Base-by-base conservation (phyloP, 2,329 filamentous ascomycete genomes). In the Spiromastix sp. region DNA sequence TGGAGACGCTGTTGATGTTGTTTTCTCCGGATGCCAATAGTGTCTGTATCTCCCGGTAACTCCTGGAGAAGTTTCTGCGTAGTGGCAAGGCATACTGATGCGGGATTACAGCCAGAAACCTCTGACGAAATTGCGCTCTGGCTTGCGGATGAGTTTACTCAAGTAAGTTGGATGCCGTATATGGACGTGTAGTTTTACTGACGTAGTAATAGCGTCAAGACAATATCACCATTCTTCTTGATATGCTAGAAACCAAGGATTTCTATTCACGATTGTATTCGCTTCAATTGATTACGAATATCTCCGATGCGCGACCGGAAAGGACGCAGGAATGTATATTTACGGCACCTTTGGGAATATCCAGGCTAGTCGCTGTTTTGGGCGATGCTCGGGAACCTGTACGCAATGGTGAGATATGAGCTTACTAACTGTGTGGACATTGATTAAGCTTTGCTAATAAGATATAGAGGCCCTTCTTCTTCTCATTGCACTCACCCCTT, bases 131-230 rank as follows among this genome's bases (percentile, higher is more conserved):
- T 98, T 49, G 82, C 82, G 12, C 68, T 96, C 18, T 98, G 91
- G 86, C 71, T 98, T 40, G 91, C 91, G 36, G 91, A 98, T 61
- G 89, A 96, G 60, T 98, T 98, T 57, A 95, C 91, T 21, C 87
- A 94, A 69, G 76, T 79, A 67, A 45, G 62, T 52, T 27, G 20
- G 18, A 21, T 34, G n/a, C 16, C 27, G 32, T 31, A 40, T 38
- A 11, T 30, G 33, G 18, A 9, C 24, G 19, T 20, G 38, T 30
- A 43, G 42, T 26, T 37, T 28, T 54, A 57, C 70, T 75, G 66
- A 76, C 65, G 58, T 60, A 57, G 65, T 61, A 48, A 57, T 66
- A 79, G 73, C 79, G 85, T 43, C 87, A 95, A 74, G 89, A 96
- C 63, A 96, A 98, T 58, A 89, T 95, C 42, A 89, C 85, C 2